Percentiles rank a stretch among this genome's conserved stretches.
Evolutionary conservation across 2,329 filamentous ascomycete genomes (phyloP).

Genomic region (Ophiocordyceps camponoti-saundersi): DNA sequence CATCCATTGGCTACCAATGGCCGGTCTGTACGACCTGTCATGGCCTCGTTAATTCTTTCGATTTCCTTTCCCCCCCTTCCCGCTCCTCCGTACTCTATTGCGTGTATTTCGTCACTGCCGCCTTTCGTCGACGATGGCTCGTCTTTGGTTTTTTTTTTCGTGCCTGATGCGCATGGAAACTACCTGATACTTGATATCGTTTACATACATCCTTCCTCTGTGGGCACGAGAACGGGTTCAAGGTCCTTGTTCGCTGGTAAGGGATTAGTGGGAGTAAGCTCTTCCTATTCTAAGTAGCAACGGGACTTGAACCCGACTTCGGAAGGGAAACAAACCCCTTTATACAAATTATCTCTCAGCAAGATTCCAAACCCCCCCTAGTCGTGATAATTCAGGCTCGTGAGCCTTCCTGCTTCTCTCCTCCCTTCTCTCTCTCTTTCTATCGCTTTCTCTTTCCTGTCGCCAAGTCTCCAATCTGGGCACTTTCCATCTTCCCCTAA

Average conservation of each 20-base stretch:
- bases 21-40: background rate
- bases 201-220: background rate
- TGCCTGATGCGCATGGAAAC: background rate
- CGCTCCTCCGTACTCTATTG: background rate
- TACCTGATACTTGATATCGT: background rate
- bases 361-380: too few relatives aligned
- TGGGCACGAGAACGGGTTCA: background rate
- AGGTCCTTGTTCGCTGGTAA: background rate
- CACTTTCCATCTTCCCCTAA: background rate
- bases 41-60: background rate
- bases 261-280: background rate
- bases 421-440: background rate
- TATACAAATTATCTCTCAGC: too few relatives aligned
- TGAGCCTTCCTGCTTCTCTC: background rate
- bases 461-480: background rate
- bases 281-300: background rate
- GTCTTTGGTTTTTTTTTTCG: background rate
- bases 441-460: background rate
- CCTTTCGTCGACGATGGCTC: background rate
- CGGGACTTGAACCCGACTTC: background rate
- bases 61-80: too few relatives aligned
- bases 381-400: too few relatives aligned
- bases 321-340: too few relatives aligned
- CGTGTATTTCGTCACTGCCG: too few relatives aligned
- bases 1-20: background rate